Evolutionary conservation across 2,329 filamentous ascomycete species (phyloP).

Genomic region (Biscogniauxia mediterranea): DNA sequence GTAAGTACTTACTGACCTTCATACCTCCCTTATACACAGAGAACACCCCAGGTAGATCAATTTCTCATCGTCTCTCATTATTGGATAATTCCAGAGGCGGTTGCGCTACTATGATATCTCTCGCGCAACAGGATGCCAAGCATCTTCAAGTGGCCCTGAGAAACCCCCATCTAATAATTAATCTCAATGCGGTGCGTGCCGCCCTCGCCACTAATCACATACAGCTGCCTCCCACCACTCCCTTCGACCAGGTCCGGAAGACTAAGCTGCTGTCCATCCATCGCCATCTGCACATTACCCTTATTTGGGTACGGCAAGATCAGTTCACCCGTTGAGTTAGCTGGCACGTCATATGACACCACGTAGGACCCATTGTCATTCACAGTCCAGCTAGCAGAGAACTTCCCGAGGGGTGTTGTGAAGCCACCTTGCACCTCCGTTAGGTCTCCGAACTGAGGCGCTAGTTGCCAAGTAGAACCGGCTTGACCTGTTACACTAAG

Average conservation of each 20-base stretch:
- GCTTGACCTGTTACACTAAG: conserved; percentile 37
- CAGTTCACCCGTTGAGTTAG: conserved; percentile 25
- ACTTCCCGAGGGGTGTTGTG: conserved; percentile 38
- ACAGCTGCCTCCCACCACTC: conserved; percentile 10
- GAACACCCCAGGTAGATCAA: too few species aligned
- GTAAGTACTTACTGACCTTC: too few species aligned
- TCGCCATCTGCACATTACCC: conserved; percentile 8
- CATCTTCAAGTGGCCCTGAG: neutral
- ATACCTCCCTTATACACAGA: too few species aligned
- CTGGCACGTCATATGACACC: conserved; percentile 26
- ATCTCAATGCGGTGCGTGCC: conserved; percentile 19
- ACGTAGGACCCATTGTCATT: conserved; percentile 16
- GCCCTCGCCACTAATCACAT: conserved; percentile 6
- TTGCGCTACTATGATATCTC: neutral
- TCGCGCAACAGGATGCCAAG: too few species aligned
- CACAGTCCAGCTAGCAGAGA: conserved; percentile 32
- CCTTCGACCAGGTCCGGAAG: conserved; percentile 1
- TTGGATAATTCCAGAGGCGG: neutral
- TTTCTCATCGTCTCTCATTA: neutral
- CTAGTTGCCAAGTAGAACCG: conserved; percentile 37
- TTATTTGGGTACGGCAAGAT: conserved; percentile 20
- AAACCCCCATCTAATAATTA: conserved; percentile 2
- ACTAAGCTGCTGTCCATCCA: conserved; percentile 20
- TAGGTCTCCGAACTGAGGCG: conserved; percentile 41
- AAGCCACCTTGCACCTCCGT: conserved; percentile 40